Conservation (phyloP, 2,329 filamentous ascomycete species). For the Amylocarpus encephaloides region DNA sequence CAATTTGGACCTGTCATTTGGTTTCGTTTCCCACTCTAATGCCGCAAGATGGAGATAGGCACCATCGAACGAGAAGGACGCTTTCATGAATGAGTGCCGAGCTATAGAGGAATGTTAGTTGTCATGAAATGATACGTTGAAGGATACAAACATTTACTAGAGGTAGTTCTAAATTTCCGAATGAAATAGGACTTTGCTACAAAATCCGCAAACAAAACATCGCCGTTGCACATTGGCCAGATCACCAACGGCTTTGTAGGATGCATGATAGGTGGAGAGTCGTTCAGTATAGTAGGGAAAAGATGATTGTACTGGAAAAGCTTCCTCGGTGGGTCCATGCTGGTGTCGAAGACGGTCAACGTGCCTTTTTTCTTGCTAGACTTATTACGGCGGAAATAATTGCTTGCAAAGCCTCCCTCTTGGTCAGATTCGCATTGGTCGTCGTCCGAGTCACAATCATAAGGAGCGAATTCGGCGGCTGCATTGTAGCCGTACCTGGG, state of each 20-base stretch:
- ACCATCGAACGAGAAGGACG: not conserved
- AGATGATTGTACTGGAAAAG: not conserved
- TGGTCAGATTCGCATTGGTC: not conserved
- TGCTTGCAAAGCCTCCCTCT: not conserved
- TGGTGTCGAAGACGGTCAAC: not conserved
- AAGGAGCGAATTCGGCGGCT: not conserved
- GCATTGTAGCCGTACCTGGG: not conserved
- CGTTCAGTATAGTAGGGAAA: not conserved
- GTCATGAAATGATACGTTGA: not conserved
- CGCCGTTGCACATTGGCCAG: not conserved
- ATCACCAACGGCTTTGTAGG: not conserved
- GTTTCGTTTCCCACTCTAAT: not conserved
- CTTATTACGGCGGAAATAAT: not conserved
- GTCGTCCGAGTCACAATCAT: not conserved
- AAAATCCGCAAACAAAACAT: not conserved
- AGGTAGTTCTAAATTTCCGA: not conserved
- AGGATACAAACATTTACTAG: not conserved
- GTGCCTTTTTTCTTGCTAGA: not conserved
- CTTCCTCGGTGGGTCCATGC: not conserved
- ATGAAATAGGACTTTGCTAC: not conserved
- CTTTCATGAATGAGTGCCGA: not conserved
- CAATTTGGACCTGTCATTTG: not conserved
- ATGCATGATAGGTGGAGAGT: not conserved
- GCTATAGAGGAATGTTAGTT: not conserved
- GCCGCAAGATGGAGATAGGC: not conserved